phyloP scores from a whole-genome alignment of 371 early-diverging fungal species.

The Mortierella sp. region DNA sequence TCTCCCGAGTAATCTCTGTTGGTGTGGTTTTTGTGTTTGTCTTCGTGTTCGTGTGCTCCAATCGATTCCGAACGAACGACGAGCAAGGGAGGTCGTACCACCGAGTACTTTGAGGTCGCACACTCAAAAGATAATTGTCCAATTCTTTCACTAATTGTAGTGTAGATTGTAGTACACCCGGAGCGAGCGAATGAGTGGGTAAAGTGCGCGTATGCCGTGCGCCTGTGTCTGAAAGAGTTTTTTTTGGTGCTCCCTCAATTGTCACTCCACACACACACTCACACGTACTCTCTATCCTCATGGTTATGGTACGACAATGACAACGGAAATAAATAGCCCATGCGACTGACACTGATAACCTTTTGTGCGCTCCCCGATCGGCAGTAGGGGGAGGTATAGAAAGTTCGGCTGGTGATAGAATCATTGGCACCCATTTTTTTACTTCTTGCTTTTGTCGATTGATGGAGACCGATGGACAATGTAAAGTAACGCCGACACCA shows the following conservation, averaged over 20 bases:
- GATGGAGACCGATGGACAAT: background rate
- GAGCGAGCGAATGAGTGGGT: background rate
- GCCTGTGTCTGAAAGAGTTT: background rate
- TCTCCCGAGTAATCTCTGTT: background rate
- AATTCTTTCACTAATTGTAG: background rate
- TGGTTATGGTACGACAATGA: background rate
- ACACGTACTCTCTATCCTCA: background rate
- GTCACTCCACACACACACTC: slow-evolving; percentile 2
- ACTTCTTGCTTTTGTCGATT: background rate
- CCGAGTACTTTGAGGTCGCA: background rate
- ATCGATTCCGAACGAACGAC: slow-evolving; percentile 2
- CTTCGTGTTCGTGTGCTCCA: background rate
- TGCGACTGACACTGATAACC: background rate
- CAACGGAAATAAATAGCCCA: background rate
- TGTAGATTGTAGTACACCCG: background rate
- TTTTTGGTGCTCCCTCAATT: background rate
- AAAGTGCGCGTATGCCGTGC: background rate
- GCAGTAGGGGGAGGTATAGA: background rate
- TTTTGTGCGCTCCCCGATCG: too few relatives aligned
- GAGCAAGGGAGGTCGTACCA: background rate
- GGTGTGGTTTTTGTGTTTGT: background rate
- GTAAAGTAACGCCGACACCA: background rate
- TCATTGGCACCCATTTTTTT: background rate
- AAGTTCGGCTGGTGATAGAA: background rate
- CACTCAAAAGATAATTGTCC: background rate